Conservation (phyloP, 1,284 basidiomycete species). For the Entoloma clypeatum region DNA sequence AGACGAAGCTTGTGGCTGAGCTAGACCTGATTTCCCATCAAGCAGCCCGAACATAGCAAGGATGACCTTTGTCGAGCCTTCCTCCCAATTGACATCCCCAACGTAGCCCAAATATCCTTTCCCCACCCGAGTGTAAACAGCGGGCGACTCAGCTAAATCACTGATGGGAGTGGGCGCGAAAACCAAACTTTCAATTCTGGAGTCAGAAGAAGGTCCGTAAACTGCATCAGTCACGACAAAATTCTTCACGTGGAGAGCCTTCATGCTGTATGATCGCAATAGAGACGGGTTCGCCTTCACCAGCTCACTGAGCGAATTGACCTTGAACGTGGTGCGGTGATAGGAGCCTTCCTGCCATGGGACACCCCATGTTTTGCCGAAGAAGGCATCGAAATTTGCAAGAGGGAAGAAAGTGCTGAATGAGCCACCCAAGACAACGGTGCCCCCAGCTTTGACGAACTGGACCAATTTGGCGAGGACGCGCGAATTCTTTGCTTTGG, state of each 20-base stretch:
- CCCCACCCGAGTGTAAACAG: slow-evolving; percentile 22
- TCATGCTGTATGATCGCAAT: slow-evolving; percentile 31
- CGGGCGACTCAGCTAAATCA: slow-evolving; percentile 21
- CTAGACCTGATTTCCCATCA: too few species aligned
- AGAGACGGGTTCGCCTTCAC: slow-evolving; percentile 25
- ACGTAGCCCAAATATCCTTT: slow-evolving; percentile 30
- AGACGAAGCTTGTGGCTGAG: slow-evolving; percentile 10
- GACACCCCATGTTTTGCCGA: slow-evolving; percentile 29
- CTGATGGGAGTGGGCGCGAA: too few species aligned
- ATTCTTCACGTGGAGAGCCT: slow-evolving; percentile 30
- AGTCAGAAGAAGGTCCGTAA: slow-evolving; percentile 25
- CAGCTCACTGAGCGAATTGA: slow-evolving; percentile 26
- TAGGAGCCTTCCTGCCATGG: slow-evolving; percentile 34
- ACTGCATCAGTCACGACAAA: slow-evolving; percentile 24
- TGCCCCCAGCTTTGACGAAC: slow-evolving; percentile 33
- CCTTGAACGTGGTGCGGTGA: slow-evolving; percentile 28
- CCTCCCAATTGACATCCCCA: slow-evolving; percentile 29
- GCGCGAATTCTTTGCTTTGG: slow-evolving; percentile 16
- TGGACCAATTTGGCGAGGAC: slow-evolving; percentile 27
- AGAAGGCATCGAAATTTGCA: slow-evolving; percentile 25
- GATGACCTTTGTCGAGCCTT: slow-evolving; percentile 21
- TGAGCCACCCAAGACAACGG: slow-evolving; percentile 30
- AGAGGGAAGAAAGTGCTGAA: slow-evolving; percentile 28
- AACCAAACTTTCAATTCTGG: too few species aligned
- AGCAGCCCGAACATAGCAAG: slow-evolving; percentile 27